These are phyloP conservation scores for Sordaria brevicollis DNA, from an alignment of 495 filamentous ascomycete species.

Conservation along the genomic window DNA sequence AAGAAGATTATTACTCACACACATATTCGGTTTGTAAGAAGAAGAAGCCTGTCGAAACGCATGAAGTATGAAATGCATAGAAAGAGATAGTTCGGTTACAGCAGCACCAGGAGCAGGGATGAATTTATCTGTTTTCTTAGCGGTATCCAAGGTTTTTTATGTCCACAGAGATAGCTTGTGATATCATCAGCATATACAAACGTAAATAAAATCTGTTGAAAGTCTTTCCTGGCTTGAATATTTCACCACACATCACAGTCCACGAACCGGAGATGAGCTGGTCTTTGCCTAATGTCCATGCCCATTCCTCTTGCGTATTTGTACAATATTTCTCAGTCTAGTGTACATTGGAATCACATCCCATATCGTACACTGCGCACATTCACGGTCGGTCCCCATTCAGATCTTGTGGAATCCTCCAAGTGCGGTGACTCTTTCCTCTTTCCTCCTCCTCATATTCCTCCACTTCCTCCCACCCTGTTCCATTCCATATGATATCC, in stretches of 20 bases:
- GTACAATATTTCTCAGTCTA: background rate
- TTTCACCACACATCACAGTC: background rate
- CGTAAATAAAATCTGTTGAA: background rate
- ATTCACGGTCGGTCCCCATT: background rate
- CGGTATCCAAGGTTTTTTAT: background rate
- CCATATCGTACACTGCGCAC: conserved; percentile 1
- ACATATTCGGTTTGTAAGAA: background rate
- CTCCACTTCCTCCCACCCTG: background rate
- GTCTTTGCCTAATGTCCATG: background rate
- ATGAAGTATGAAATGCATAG: conserved; percentile 2
- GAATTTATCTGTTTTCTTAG: background rate
- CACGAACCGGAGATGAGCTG: background rate
- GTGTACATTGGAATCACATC: background rate
- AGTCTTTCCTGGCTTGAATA: background rate
- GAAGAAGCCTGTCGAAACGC: conserved; percentile 2
- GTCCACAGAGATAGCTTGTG: background rate
- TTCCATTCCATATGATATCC: background rate
- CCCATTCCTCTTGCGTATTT: background rate
- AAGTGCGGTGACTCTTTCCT: background rate
- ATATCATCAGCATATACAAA: background rate
- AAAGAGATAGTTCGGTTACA: background rate
- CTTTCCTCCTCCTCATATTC: background rate
- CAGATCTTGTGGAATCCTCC: background rate
- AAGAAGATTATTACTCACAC: background rate
- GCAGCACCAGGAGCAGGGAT: conserved; percentile 4